Conservation (phyloP, 805 yeast species). For the Henningerozyma blattae region DNA sequence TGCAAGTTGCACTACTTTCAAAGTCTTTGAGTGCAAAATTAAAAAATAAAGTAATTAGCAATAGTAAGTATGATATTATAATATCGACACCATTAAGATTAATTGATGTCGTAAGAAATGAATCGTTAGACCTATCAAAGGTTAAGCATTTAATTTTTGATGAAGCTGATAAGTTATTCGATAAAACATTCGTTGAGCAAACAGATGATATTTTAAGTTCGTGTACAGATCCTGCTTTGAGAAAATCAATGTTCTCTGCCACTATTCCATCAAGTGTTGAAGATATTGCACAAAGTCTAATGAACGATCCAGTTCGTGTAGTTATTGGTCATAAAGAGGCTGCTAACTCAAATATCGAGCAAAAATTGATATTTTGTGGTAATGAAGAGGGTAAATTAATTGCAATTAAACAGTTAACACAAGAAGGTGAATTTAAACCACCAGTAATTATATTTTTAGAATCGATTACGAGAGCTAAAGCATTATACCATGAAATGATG, state of each 20-base stretch:
- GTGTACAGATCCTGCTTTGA: conserved; percentile 30
- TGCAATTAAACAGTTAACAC: conserved; percentile 81
- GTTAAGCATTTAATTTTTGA: conserved; percentile 79
- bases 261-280: conserved; percentile 92
- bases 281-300: conserved; percentile 71
- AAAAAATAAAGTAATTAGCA: conserved; percentile 43
- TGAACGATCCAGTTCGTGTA: conserved; percentile 75
- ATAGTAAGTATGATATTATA: conserved; percentile 62
- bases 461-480: conserved; percentile 87
- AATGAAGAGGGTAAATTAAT: conserved; percentile 90
- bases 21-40: conserved; percentile 62
- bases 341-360: conserved; percentile 75
- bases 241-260: conserved; percentile 84
- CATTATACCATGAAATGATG: conserved; percentile 81
- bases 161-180: conserved; percentile 92
- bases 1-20: conserved; percentile 54
- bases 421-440: conserved; percentile 76
- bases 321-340: conserved; percentile 92
- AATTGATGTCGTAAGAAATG: conserved; percentile 61
- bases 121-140: conserved; percentile 43
- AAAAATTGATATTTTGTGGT: conserved; percentile 75
- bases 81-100: conserved; percentile 84
- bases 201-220: conserved; percentile 65
- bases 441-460: conserved; percentile 90
- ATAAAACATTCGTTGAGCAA: conserved; percentile 76